These are phyloP conservation scores for Graphilbum fragrans DNA, from an alignment of 2,329 filamentous ascomycete genomes.

Conservation along the genomic window DNA sequence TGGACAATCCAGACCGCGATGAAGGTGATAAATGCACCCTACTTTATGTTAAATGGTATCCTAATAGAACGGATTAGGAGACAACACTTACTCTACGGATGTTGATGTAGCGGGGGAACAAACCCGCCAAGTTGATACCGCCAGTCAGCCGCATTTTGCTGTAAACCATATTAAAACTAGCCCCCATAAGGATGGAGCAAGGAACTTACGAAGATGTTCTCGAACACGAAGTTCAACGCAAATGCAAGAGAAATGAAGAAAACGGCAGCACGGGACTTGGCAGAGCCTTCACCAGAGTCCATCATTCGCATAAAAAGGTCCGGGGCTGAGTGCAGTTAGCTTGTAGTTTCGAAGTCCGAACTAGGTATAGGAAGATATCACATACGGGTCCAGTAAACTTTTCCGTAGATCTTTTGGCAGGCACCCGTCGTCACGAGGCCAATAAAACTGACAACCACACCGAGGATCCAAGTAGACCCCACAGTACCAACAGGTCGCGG, in stretches of 20 bases:
- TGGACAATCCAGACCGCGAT: conserved; percentile 14
- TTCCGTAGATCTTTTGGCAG: conserved; percentile 26
- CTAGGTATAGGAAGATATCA: too few relatives aligned
- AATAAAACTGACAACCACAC: conserved; percentile 14
- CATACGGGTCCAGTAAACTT: conserved; percentile 13
- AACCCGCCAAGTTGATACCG: conserved; percentile 20
- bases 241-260: conserved; percentile 12
- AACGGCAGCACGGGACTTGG: conserved; percentile 10
- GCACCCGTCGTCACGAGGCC: conserved; percentile 28
- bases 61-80: too few relatives aligned
- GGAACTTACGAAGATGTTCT: conserved; percentile 16
- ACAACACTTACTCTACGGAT: too few relatives aligned
- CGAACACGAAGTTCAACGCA: conserved; percentile 9
- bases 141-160: too few relatives aligned
- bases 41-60: too few relatives aligned
- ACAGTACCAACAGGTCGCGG: conserved; percentile 15
- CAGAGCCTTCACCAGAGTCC: conserved; percentile 2
- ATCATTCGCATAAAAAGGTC: conserved; percentile 8
- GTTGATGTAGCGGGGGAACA: conserved; percentile 22
- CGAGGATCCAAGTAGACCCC: conserved; percentile 21
- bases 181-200: too few relatives aligned
- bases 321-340: too few relatives aligned
- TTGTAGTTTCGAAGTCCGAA: too few relatives aligned
- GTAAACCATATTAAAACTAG: too few relatives aligned
- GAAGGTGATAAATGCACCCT: conserved; percentile 13